Base-by-base conservation (phyloP, 169 alveolate genomes). In the Plasmodium coatneyi region DNA sequence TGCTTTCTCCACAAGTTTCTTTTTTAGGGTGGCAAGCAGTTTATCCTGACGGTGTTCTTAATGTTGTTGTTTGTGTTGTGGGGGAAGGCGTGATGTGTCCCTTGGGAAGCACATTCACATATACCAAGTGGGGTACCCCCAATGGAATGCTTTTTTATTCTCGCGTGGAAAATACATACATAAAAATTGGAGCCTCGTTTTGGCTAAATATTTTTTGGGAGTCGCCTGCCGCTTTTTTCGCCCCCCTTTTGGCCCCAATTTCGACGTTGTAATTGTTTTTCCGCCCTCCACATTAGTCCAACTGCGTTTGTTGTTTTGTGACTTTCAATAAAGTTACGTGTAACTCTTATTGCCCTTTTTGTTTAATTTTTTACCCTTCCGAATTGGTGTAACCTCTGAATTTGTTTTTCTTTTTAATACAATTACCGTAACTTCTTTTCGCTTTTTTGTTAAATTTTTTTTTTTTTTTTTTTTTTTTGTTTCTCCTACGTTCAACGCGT, bases 1-100 rank as follows among this genome's bases (percentile, higher is more conserved):
- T 71, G 82, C 30, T 0, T 86, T 9, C 41, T 86, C 43, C 84
- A 86, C 22, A 86, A 70, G 43, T 86, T 74, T 74, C 32, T 86
- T 36, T 28, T 82, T 54, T 82, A 43, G 30, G 0, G 74, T n/a
- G 3, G 25, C 34, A 60, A 10, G 54, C 16, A 43, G n/a, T 49
- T 49, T 49, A 16, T 49, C 16, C 22, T 12, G 60, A 16, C 14
- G 19, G 22, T 0, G 60, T 3, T 49, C 0, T 49, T 49, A 0
- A 0, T 41, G 52, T 41, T 41, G 7, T 2, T 39, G 46, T 41
- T 41, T 12, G 12, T 41, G 12, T 41, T 5, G 52, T 14, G 60
- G 25, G 60, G 60, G 60, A 49, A 12, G 25, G 60, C 19, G 60
- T 49, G 60, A 71, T 71, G 80, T n/a, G 3, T 22, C 39, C 36